A percentile compares a stretch with the other conserved stretches of the same genome.
phyloP scores from a whole-genome alignment of 1,284 basidiomycete species.

The Pisolithus thermaeus region DNA sequence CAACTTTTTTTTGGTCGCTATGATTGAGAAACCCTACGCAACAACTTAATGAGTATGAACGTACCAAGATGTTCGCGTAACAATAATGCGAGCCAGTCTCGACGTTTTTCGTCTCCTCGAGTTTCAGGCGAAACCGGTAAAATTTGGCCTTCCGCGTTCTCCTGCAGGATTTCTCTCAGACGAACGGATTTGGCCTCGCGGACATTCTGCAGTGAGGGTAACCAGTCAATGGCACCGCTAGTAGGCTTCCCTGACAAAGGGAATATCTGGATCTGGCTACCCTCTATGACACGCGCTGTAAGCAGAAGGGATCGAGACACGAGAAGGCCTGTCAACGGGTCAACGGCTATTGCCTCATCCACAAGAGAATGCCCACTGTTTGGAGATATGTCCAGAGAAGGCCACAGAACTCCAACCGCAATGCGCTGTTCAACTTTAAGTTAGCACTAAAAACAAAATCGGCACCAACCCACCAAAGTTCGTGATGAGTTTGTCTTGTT shows the following conservation, averaged over 20 bases:
- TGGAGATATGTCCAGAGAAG: constrained; percentile 51
- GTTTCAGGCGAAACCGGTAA: constrained; percentile 4
- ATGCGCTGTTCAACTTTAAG: constrained; percentile 38
- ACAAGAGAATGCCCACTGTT: constrained; percentile 42
- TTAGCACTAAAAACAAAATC: constrained; percentile 12
- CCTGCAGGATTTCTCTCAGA: constrained; percentile 40
- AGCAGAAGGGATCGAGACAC: constrained; percentile 52
- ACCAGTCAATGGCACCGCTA: constrained; percentile 32
- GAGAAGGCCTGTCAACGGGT: constrained; percentile 39
- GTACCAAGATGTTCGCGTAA: constrained; percentile 58
- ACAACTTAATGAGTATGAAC: constrained; percentile 13
- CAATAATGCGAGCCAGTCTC: constrained; percentile 63
- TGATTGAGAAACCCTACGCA: constrained; percentile 6
- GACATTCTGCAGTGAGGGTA: constrained; percentile 45
- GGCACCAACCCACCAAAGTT: not conserved
- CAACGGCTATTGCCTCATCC: constrained; percentile 12
- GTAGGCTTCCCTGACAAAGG: constrained; percentile 39
- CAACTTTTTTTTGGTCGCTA: constrained; percentile 42
- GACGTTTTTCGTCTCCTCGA: constrained; percentile 35
- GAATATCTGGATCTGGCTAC: constrained; percentile 41
- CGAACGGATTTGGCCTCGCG: constrained; percentile 47
- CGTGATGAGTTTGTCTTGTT: constrained; percentile 9
- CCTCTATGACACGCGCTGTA: constrained; percentile 50
- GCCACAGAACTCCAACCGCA: constrained; percentile 67
- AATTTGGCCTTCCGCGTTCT: constrained; percentile 11